Base-by-base conservation (phyloP, 163 green algal species). In the Scenedesmus sp. region DNA sequence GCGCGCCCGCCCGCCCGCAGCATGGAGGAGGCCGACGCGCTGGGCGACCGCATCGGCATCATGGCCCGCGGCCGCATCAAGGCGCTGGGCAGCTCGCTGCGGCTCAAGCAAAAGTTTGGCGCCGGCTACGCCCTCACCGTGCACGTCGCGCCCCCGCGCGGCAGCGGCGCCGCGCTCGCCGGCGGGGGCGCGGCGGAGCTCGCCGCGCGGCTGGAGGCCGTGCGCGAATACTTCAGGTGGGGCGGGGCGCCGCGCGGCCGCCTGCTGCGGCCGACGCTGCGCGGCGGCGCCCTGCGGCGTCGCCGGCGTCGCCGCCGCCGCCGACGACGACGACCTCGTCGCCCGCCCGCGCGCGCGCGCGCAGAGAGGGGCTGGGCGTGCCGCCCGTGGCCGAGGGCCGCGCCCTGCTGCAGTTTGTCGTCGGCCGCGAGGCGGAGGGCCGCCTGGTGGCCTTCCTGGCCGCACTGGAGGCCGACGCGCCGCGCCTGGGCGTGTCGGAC, bases 31-130 rank as follows among this genome's bases (percentile, higher is more conserved):
- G 84, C 90, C 9, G 93, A 97, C 62, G 88, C 94, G 1, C 85
- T 97, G 62, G 89, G 92, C 10, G 92, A 97, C 87, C 75, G 89
- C 45, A 93, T 98, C 57, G 93, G 83, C 63, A 98, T 98, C 89
- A 97, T 98, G 92, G 91, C 92, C 9, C 78, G 88, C 26, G 93
- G 93, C n/a, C 77, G 84, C 69, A 77, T 97, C 72, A 75, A 83
- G 42, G 92, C 91, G 63, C 58, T 95, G 3, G 94, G 90, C 31
- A 91, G 87, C 71, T 78, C 82, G 26, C 80, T 93, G 29, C 85
- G 89, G 34, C 89, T 98, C 22, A 98, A 97, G 88, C 87, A 94
- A 81, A 88, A 85, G 31, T 97, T 94, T 73, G 94, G 94, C 26
- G 78, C 81, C 3, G 94, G 94, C 22, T 97, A 96, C 84, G 83